Evolutionary conservation across 805 yeast species (phyloP).

Genomic region (Candida succiphila): DNA sequence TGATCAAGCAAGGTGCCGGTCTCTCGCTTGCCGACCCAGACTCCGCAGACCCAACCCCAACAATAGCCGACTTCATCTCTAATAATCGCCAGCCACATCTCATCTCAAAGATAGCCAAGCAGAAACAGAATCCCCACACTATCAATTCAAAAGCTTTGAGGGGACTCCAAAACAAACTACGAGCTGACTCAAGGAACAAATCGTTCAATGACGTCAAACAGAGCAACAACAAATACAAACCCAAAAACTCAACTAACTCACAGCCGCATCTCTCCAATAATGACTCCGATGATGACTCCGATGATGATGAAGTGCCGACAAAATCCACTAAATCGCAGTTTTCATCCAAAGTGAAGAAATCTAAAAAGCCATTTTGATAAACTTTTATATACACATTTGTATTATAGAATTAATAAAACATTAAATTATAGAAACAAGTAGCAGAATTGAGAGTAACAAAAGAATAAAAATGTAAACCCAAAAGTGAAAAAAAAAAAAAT

Average conservation of each 20-base stretch:
- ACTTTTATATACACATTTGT: neutral
- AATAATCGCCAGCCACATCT: too few relatives aligned
- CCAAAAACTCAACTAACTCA: neutral
- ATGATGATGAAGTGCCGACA: constrained; percentile 14
- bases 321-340: too few relatives aligned
- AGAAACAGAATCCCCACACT: constrained; percentile 4
- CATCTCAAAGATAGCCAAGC: constrained; percentile 3
- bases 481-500: too few relatives aligned
- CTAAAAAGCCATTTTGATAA: constrained; percentile 15
- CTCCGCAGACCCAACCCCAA: constrained; percentile 1
- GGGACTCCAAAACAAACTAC: constrained; percentile 18
- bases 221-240: neutral
- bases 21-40: constrained; percentile 7
- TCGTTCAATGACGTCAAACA: too few relatives aligned
- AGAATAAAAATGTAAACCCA: too few relatives aligned
- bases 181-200: constrained; percentile 16
- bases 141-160: constrained; percentile 9
- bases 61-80: too few relatives aligned
- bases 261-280: constrained; percentile 1
- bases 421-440: too few relatives aligned
- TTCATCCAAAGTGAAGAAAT: constrained; percentile 1
- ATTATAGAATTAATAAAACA: too few relatives aligned
- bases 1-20: constrained; percentile 21
- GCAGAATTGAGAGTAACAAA: too few relatives aligned
- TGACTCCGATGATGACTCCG: constrained; percentile 10